Base-by-base conservation (phyloP, 2,329 filamentous ascomycete genomes). In the Mycogone perniciosa region DNA sequence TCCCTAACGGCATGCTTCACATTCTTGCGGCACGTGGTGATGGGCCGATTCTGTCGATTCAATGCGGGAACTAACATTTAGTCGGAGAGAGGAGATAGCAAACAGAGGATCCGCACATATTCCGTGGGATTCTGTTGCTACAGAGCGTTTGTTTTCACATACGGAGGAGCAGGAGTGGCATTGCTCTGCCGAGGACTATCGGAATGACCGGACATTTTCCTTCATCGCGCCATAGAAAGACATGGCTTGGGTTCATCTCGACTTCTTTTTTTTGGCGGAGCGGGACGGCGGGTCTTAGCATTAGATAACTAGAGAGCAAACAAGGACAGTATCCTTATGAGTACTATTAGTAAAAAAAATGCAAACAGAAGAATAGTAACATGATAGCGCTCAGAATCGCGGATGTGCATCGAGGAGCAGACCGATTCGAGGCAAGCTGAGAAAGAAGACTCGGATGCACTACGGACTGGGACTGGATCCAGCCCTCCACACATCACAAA, bases 21-120 rank as follows among this genome's bases (percentile, higher is more conserved):
- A 44, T 47, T 51, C 39, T 44, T 44, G 37, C 31, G 31, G 39
- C 50, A 52, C 44, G 44, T 52, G 50, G 37, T 11, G 45, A 44
- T 52, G 50, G 44, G 30, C 50, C 50, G 40, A 52, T 27, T 20
- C 20, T 20, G 20, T 20, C 20, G 20, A 20, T 20, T 20, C 27
- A 10, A 20, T 11, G 39, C 39, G 39, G 39, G 20, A 42, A 20
- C 39, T 42, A 35, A 35, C 5, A 41, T 27, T 11, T 5, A 10
- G 39, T 42, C 11, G 11, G 33, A 42, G 38, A 41, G 11, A 41
- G 20, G 38, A 41, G 38, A 13, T 26, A 41, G 20, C 38, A 26
- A 41, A 42, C 13, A 20, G 39, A 38, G 10, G 9, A 38, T n/a
- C n/a, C 35, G 35, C 11, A 20, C 35, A 6, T 38, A 11, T n/a